Evolutionary conservation across 2,329 filamentous ascomycete genomes (phyloP), one percentile per base, ranked within the genome.

Genomic region (Talaromyces marneffei): DNA sequence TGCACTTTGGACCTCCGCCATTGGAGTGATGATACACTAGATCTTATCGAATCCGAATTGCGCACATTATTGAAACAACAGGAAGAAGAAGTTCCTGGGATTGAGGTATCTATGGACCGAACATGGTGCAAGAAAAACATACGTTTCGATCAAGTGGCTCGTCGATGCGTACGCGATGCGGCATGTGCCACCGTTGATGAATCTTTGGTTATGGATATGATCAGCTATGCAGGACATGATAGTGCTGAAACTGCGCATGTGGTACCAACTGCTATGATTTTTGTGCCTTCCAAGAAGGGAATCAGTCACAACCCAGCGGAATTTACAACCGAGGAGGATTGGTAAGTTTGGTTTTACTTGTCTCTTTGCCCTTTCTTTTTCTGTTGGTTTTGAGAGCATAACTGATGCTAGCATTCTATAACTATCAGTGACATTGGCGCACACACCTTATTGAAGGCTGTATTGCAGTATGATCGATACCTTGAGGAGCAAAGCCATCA

Each of bases 181-280:
- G 39, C 39, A n/a, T 20, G 16, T 40, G 39, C 39, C n/a, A 40
- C 39, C n/a, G 39, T 40, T 7, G 39, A 40, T 4, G 39, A 40
- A 20, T 40, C 39, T 20, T 18, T 40, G 39, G n/a, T 40, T n/a
- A 40, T 40, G n/a, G 48, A 53, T n/a, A 12, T 53, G 29, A 53
- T 35, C 10, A 53, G 16, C 25, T 53, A 33, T 35, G 48, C 27
- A 16, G 29, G 46, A 7, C 46, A 50, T 50, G 85, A 87, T 65
- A 86, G 82, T 65, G 85, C 87, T 5, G 84, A 85, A 63, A 81
- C 85, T 3, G 85, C 80, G 44, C 79, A 81, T 65, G 75, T 78
- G 39, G 84, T 82, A 40, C 86, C 85, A 16, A 87, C 85, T 2
- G 82, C 83, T 46, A 88, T 88, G 85, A 85, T 88, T 29, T 88